Evolutionary conservation across 306 rosid species (phyloP), one percentile per base, ranked within the genome.

Genomic region (Gillenia trifoliata): DNA sequence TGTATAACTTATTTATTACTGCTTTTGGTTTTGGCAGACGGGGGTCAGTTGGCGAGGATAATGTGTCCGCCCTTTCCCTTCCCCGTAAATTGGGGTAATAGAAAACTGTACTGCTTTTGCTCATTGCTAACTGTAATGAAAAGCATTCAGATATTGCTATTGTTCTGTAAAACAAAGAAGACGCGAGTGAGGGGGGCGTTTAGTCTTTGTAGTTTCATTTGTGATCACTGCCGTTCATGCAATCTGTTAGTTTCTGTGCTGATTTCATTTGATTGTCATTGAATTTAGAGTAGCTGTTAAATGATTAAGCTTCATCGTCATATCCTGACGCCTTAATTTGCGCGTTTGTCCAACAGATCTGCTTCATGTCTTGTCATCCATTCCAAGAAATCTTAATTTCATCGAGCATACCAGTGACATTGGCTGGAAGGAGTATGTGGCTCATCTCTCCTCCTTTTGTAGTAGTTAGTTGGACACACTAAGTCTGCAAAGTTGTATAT

Each of bases 381-480:
- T 91, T 79, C 93, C 91, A 5, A 85, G 93, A 79, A 47, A 77
- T 79, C 79, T 91, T 40, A 89, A 88, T 72, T 91, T 89, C 59
- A 87, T 88, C 34, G 92, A 91, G 85, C 93, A 89, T 79, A 89
- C 93, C 68, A 87, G 91, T 82, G 96, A 94, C 75, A 91, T 94
- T 74, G 97, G 98, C 70, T 94, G 98, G 98, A 94, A 94, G 80
- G 96, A 91, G 93, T 91, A 85, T 64, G 89, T 78, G 64, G 72
- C 75, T 75, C 67, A 65, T 68, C 79, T 20, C 66, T 34, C 25
- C 20, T 49, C n/a, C 49, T 26, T 55, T 68, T 28, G 75, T 71
- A 22, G 68, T 64, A 56, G 38, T 74, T 49, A 61, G 12, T 71
- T 50, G 29, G 73, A 79, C 34, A 43, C 20, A 25, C 68, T 12